These are phyloP conservation scores for Quercus bicolor DNA, from an alignment of 306 rosid genomes.

Conservation along the genomic window DNA sequence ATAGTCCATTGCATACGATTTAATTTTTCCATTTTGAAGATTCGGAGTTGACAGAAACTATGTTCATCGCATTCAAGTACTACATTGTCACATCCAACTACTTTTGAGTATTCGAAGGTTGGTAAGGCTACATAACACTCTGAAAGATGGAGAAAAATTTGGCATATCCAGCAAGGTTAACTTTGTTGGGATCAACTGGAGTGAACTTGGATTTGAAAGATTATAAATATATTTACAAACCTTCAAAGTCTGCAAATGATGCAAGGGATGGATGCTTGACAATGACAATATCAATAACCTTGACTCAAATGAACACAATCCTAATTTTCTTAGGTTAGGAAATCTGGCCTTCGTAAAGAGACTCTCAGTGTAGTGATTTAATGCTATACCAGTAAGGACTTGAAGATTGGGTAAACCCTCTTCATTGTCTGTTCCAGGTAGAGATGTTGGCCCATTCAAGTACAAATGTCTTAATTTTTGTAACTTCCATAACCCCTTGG, in stretches of 20 bases:
- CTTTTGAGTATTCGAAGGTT: slow-evolving; percentile 3
- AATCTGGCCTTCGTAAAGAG: not conserved
- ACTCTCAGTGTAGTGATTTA: not conserved
- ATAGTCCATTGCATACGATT: rapidly evolving
- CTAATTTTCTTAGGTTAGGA: slow-evolving; percentile 13
- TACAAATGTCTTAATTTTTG: not conserved
- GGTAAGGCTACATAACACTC: slow-evolving; percentile 7
- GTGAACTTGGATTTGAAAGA: not conserved
- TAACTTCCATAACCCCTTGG: not conserved
- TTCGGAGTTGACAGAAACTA: no score
- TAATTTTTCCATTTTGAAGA: no score
- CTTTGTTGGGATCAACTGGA: not conserved
- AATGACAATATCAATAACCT: not conserved
- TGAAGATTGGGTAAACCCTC: not conserved
- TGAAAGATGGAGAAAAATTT: not conserved
- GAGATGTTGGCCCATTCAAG: no score
- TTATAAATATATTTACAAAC: rapidly evolving
- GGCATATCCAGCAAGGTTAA: not conserved
- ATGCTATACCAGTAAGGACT: not conserved
- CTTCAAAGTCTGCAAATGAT: not conserved
- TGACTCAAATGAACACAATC: not conserved
- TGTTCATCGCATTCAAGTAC: rapidly evolving
- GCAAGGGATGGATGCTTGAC: not conserved
- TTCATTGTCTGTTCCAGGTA: no score
- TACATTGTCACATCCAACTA: rapidly evolving